Evolutionary conservation across 2,329 filamentous ascomycete genomes (phyloP).

Genomic region (Neurospora crassa): DNA sequence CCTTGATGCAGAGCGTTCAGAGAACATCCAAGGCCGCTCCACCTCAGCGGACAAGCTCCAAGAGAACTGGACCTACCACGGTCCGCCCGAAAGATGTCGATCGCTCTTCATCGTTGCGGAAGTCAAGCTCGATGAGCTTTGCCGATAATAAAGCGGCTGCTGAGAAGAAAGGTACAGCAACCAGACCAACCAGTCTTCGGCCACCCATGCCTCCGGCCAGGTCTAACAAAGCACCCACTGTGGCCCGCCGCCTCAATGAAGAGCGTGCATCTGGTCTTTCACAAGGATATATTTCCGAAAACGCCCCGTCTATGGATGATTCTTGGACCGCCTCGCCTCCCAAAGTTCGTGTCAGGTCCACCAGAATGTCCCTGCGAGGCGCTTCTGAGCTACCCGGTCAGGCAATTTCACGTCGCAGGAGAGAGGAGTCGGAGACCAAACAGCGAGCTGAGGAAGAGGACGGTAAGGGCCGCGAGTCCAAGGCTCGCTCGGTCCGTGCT

Average conservation of each 20-base stretch:
- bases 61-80: conserved; percentile 27
- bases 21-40: conserved; percentile 7
- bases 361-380: conserved; percentile 42
- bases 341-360: conserved; percentile 36
- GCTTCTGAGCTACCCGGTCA: conserved; percentile 56
- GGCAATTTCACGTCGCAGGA: conserved; percentile 45
- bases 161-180: conserved; percentile 17
- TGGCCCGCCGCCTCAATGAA: conserved; percentile 46
- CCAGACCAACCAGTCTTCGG: conserved; percentile 32
- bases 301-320: conserved; percentile 9
- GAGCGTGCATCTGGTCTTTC: conserved; percentile 46
- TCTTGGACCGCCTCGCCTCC: conserved; percentile 20
- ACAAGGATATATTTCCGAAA: conserved; percentile 13
- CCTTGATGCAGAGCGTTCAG: conserved; percentile 8
- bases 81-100: conserved; percentile 32
- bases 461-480: conserved; percentile 52
- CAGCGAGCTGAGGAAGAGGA: conserved; percentile 49
- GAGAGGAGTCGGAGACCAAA: conserved; percentile 45
- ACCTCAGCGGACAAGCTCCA: conserved; percentile 12
- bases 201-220: conserved; percentile 38
- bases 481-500: conserved; percentile 46
- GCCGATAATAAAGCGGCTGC: conserved; percentile 22
- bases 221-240: conserved; percentile 44
- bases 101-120: conserved; percentile 29
- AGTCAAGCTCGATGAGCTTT: conserved; percentile 31